Evolutionary conservation across 2,329 filamentous ascomycete genomes (phyloP).

Genomic region (Elsinoe arachidis): DNA sequence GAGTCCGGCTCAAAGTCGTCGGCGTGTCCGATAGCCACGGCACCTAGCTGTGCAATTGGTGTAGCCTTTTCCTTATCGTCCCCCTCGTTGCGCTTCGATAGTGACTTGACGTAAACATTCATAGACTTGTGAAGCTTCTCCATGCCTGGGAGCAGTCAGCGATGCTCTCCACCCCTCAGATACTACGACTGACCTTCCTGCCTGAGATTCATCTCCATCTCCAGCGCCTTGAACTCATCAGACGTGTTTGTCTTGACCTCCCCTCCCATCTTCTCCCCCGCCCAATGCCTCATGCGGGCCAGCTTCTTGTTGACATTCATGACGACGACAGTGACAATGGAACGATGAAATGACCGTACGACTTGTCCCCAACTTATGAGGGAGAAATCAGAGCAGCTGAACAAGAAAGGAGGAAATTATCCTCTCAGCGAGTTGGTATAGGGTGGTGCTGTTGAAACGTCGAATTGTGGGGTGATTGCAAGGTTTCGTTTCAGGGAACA

Average conservation of each 20-base stretch:
- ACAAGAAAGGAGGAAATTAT: not conserved
- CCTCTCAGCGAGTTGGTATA: not conserved
- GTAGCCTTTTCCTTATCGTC: constrained; percentile 84
- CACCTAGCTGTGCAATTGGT: constrained; percentile 69
- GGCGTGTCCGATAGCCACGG: constrained; percentile 78
- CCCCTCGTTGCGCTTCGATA: constrained; percentile 73
- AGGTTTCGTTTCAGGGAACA: constrained; percentile 1
- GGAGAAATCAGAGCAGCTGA: not conserved
- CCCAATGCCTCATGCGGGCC: constrained; percentile 96
- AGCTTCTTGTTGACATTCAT: constrained; percentile 73
- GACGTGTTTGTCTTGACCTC: constrained; percentile 80
- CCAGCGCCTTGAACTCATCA: constrained; percentile 84
- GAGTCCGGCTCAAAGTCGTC: constrained; percentile 89
- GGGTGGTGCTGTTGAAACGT: constrained; percentile 9
- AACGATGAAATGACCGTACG: not conserved
- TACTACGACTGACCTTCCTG: constrained; percentile 59
- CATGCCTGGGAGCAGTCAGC: constrained; percentile 55
- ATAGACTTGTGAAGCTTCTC: constrained; percentile 82
- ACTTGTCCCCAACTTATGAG: not conserved
- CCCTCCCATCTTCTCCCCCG: constrained; percentile 88
- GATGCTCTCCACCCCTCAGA: not conserved
- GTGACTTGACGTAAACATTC: constrained; percentile 76
- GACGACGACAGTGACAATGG: constrained; percentile 6
- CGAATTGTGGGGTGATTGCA: constrained; percentile 4
- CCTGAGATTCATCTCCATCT: constrained; percentile 81